Evolutionary conservation across 352 stramenopile genomes (phyloP).

Genomic region (Globisporangium canariense): DNA sequence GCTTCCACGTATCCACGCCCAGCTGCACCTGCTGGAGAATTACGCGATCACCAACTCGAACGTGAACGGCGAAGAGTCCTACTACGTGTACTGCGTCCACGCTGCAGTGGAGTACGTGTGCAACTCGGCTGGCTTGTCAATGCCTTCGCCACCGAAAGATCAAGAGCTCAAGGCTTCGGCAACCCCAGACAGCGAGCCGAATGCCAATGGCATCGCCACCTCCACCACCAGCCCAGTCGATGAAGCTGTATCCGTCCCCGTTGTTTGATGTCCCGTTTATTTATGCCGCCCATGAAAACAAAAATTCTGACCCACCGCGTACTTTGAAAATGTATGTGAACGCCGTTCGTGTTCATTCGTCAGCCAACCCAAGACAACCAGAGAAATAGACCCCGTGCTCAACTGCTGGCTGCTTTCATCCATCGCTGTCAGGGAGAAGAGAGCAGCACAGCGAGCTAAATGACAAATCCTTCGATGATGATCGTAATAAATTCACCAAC

Average conservation of each 20-base stretch:
- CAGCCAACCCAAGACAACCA: background rate
- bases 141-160: background rate
- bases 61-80: conserved; percentile 83
- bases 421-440: background rate
- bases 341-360: background rate
- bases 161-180: background rate
- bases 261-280: conserved; percentile 10
- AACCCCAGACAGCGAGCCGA: background rate
- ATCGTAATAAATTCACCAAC: background rate
- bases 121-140: conserved; percentile 42
- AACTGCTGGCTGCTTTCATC: background rate
- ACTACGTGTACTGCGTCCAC: conserved; percentile 88
- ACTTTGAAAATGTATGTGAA: background rate
- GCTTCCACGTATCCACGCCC: conserved; percentile 68
- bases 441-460: background rate
- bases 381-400: background rate
- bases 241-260: conserved; percentile 4
- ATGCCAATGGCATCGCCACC: background rate
- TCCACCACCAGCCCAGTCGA: background rate
- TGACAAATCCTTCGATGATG: conserved; percentile 4
- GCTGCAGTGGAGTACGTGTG: conserved; percentile 82
- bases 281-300: conserved; percentile 5
- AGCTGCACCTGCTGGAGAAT: conserved; percentile 81
- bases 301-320: background rate
- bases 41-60: conserved; percentile 80